Percentiles rank a stretch among this genome's conserved stretches.
phyloP scores from a whole-genome alignment of 495 filamentous ascomycete species.

The Hyaloscypha bicolor region DNA sequence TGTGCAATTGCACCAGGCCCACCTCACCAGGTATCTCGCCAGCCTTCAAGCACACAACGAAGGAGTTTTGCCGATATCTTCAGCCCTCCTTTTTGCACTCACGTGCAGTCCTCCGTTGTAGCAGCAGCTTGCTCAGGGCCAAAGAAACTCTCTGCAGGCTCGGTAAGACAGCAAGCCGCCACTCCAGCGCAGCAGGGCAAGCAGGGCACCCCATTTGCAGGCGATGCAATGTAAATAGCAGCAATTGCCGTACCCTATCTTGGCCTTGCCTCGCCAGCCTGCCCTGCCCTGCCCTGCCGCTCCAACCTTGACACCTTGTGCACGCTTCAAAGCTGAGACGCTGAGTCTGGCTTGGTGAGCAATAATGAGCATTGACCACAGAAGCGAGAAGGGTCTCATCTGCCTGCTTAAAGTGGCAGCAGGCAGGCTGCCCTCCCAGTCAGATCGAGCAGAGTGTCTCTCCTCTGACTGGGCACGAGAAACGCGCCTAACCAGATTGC shows the following conservation, averaged over 20 bases:
- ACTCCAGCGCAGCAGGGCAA: constrained; percentile 1
- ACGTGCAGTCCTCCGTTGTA: neutral
- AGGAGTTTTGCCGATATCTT: neutral
- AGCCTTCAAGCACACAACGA: neutral
- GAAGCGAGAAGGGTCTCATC: constrained; percentile 15
- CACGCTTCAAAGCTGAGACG: constrained; percentile 22
- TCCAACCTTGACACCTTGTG: neutral
- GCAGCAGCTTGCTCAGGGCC: neutral
- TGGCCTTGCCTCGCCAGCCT: constrained; percentile 10
- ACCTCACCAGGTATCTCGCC: neutral
- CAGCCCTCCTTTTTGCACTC: neutral
- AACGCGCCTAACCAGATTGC: constrained; percentile 27
- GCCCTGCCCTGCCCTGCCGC: neutral
- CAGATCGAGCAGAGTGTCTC: constrained; percentile 18
- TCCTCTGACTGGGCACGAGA: constrained; percentile 25
- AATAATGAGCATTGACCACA: neutral
- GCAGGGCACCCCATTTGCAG: constrained; percentile 15
- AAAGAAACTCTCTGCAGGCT: neutral
- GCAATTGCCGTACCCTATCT: constrained; percentile 2
- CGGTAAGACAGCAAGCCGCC: constrained; percentile 3
- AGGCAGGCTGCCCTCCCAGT: constrained; percentile 22
- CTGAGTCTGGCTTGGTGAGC: constrained; percentile 19
- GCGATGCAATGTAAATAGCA: constrained; percentile 21
- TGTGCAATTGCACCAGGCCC: neutral
- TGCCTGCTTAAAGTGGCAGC: constrained; percentile 22